These are phyloP conservation scores for Epichloe baconii DNA, from an alignment of 2,329 filamentous ascomycete genomes.

Conservation along the genomic window DNA sequence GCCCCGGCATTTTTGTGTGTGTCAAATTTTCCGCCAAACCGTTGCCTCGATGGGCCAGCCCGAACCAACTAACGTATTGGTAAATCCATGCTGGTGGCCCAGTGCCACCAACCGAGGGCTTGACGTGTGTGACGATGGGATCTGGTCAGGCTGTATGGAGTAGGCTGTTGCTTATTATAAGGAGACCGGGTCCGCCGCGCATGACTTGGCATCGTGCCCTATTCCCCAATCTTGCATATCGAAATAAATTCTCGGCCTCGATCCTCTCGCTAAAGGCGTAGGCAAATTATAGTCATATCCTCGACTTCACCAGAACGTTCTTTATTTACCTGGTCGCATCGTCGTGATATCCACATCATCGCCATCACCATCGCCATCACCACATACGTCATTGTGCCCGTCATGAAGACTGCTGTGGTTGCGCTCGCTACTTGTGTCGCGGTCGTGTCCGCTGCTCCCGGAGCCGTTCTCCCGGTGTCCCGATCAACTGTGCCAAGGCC, in stretches of 20 bases:
- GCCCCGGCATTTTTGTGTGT: no score
- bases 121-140: background rate
- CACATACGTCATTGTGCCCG: background rate
- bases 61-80: no score
- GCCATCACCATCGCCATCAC: background rate
- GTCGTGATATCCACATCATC: background rate
- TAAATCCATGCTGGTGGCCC: background rate
- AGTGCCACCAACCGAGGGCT: background rate
- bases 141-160: background rate
- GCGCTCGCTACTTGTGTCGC: constrained; percentile 21
- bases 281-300: background rate
- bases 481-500: constrained; percentile 25
- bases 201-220: background rate
- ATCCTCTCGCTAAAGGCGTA: background rate
- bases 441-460: constrained; percentile 24
- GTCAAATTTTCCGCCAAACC: no score
- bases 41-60: no score
- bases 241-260: background rate
- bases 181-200: background rate
- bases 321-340: background rate
- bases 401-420: constrained; percentile 23
- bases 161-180: background rate
- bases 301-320: background rate
- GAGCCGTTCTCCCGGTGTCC: constrained; percentile 19
- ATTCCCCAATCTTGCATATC: background rate